These are phyloP conservation scores for Alternaria sp. DNA, from an alignment of 2,329 filamentous ascomycete species.

Conservation along the genomic window DNA sequence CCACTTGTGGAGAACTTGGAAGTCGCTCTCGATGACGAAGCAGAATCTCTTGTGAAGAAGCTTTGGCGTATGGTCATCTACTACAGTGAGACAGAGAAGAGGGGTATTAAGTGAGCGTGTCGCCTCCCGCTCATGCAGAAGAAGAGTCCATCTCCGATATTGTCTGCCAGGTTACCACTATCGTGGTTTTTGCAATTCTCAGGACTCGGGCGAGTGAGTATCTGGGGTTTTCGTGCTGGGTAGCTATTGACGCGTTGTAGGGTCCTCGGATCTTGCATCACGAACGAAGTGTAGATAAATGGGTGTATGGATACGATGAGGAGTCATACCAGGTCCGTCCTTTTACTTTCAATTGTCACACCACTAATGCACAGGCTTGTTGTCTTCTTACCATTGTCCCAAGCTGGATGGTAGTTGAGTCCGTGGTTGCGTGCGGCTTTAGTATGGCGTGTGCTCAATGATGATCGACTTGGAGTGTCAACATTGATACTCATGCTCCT, in stretches of 20 bases:
- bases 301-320: constrained; percentile 13
- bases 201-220: constrained; percentile 24
- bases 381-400: background rate
- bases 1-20: constrained; percentile 85
- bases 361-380: constrained; percentile 12
- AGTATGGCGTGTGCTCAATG: background rate
- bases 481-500: background rate
- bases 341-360: constrained; percentile 6
- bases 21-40: constrained; percentile 91
- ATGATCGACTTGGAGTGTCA: background rate
- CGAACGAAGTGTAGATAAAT: constrained; percentile 16
- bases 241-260: constrained; percentile 31
- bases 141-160: background rate
- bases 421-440: background rate
- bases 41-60: constrained; percentile 92
- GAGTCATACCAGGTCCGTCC: constrained; percentile 16
- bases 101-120: constrained; percentile 66
- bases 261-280: constrained; percentile 32
- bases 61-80: constrained; percentile 99
- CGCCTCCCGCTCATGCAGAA: background rate
- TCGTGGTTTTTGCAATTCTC: background rate
- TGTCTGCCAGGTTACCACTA: background rate
- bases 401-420: background rate
- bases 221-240: constrained; percentile 9
- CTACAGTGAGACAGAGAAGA: constrained; percentile 93